Percentiles rank a stretch among this genome's conserved stretches.
phyloP scores from a whole-genome alignment of 495 filamentous ascomycete genomes.

The Lasiosphaeria hispida region DNA sequence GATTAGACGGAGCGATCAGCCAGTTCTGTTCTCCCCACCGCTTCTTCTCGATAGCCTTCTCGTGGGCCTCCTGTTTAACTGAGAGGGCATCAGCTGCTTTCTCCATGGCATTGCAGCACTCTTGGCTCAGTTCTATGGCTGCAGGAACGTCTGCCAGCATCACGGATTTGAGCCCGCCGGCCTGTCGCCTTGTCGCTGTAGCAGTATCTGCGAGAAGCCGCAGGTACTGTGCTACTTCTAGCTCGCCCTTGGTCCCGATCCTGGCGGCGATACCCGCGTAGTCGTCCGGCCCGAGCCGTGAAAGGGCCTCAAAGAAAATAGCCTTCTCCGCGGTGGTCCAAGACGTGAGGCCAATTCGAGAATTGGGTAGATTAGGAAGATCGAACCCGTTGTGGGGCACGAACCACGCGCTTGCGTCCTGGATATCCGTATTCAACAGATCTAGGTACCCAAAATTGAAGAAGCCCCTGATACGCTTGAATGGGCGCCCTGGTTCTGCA shows the following conservation, averaged over 20 bases:
- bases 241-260: constrained; percentile 67
- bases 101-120: constrained; percentile 66
- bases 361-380: constrained; percentile 21
- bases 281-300: constrained; percentile 60
- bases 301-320: constrained; percentile 62
- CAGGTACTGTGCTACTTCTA: constrained; percentile 72
- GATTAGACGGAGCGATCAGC: constrained; percentile 20
- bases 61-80: constrained; percentile 53
- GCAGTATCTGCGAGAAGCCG: constrained; percentile 52
- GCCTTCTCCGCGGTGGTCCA: constrained; percentile 74
- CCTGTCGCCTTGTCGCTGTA: background rate
- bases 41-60: constrained; percentile 52
- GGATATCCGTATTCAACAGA: constrained; percentile 58
- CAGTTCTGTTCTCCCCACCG: constrained; percentile 42
- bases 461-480: constrained; percentile 33
- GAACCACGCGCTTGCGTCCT: constrained; percentile 36
- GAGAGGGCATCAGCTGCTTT: constrained; percentile 60
- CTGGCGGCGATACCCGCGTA: constrained; percentile 57
- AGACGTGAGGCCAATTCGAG: constrained; percentile 61
- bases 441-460: constrained; percentile 56
- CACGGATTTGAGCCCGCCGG: constrained; percentile 10
- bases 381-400: constrained; percentile 19
- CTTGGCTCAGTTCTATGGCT: constrained; percentile 68
- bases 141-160: constrained; percentile 58
- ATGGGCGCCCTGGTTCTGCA: constrained; percentile 12